These are phyloP conservation scores for Phytopythium helicoides DNA, from an alignment of 352 stramenopile species.

Conservation along the genomic window DNA sequence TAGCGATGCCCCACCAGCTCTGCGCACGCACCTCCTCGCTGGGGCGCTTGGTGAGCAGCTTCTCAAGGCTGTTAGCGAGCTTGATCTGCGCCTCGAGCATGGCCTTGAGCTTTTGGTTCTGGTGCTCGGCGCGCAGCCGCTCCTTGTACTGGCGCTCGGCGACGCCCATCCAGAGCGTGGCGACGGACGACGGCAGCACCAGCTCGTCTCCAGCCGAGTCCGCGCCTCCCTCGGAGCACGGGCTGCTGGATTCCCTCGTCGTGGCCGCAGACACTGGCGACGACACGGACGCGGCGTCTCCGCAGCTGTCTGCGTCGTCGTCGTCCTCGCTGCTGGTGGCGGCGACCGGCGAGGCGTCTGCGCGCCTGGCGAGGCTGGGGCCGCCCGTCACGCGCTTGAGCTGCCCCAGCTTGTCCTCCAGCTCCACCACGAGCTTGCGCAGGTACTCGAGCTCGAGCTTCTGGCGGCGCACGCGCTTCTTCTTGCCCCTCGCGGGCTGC, in stretches of 20 bases:
- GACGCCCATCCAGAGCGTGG: slow-evolving; percentile 15
- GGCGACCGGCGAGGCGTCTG: neutral
- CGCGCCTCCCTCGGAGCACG: neutral
- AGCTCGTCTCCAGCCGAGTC: neutral
- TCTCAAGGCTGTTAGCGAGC: slow-evolving; percentile 21
- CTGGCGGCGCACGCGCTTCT: slow-evolving; percentile 30
- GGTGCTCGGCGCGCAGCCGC: slow-evolving; percentile 17
- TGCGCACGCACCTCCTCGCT: neutral
- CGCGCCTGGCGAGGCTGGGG: neutral
- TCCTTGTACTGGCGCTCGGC: slow-evolving; percentile 25
- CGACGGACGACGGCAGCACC: neutral
- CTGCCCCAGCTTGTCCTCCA: slow-evolving; percentile 19
- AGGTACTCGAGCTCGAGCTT: slow-evolving; percentile 34
- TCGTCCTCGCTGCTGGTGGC: slow-evolving; percentile 1
- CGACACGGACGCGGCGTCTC: neutral
- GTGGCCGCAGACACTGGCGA: slow-evolving; percentile 3
- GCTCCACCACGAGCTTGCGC: slow-evolving; percentile 22
- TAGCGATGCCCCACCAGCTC: too few species aligned
- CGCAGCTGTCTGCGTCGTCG: slow-evolving; percentile 3
- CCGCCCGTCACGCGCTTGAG: slow-evolving; percentile 13
- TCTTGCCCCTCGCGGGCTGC: slow-evolving; percentile 15
- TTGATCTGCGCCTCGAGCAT: slow-evolving; percentile 30
- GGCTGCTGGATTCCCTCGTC: neutral
- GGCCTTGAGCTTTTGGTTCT: slow-evolving; percentile 38
- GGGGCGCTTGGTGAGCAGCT: slow-evolving; percentile 16